A percentile compares a stretch with the other conserved stretches of the same genome.
Conservation (phyloP, 345 rosid species). For the Eucalyptus pumila region DNA sequence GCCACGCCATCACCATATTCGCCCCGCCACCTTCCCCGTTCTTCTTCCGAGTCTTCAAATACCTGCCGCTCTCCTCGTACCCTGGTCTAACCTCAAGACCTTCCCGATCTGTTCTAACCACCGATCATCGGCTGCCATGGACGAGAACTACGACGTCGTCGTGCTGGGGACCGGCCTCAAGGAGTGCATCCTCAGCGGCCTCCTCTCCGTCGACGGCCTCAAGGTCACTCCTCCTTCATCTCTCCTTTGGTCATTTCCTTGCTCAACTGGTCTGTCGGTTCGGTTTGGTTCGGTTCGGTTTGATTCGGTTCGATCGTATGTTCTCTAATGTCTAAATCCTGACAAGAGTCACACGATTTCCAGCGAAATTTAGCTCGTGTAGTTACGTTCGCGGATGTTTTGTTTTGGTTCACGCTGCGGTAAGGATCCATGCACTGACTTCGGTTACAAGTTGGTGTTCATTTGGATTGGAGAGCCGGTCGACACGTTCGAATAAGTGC, state of each 20-base stretch:
- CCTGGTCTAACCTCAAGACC: background rate
- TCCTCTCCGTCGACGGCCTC: constrained; percentile 95
- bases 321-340: background rate
- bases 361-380: background rate
- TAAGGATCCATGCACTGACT: background rate
- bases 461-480: background rate
- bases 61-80: background rate
- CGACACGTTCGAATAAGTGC: background rate
- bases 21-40: background rate
- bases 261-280: fast-evolving
- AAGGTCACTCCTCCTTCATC: constrained; percentile 36
- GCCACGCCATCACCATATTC: background rate
- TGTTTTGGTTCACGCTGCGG: background rate
- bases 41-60: background rate
- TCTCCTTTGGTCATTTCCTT: background rate
- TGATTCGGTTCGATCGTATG: background rate
- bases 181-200: constrained; percentile 98
- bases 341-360: background rate
- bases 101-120: background rate
- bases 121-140: constrained; percentile 27
- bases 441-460: background rate
- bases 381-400: background rate
- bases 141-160: constrained; percentile 82
- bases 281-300: fast-evolving
- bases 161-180: constrained; percentile 98